Conservation (phyloP, 768 basidiomycete genomes). For the Fomitopsis pulvina region DNA sequence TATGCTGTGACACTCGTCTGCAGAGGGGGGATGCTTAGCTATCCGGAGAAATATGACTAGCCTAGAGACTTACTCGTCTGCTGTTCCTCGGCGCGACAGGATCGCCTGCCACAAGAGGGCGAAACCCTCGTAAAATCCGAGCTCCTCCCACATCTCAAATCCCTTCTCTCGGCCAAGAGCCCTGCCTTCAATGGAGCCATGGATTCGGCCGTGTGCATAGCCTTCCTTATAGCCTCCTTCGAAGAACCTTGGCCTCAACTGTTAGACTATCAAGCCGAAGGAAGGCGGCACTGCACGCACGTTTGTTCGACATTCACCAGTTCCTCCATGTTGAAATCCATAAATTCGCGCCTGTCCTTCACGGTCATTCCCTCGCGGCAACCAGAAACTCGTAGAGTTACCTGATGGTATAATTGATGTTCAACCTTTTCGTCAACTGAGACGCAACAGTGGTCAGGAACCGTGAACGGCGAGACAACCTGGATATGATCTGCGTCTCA, state of each 20-base stretch:
- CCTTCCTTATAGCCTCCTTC: slow-evolving; percentile 73
- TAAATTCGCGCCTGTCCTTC: no score
- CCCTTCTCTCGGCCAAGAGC: slow-evolving; percentile 85
- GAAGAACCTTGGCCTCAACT: slow-evolving; percentile 55
- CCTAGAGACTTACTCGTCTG: slow-evolving; percentile 41
- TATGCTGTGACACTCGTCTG: slow-evolving; percentile 58
- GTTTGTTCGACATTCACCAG: slow-evolving; percentile 26
- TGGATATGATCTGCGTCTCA: no score
- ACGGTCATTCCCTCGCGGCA: no score
- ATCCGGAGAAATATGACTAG: not conserved
- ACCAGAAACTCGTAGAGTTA: no score
- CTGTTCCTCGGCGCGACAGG: slow-evolving; percentile 31
- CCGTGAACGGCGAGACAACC: no score
- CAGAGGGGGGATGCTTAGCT: not conserved
- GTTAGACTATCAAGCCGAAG: not conserved
- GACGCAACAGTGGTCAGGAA: no score
- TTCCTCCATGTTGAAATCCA: slow-evolving; percentile 24
- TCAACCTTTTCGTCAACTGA: no score
- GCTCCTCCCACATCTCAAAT: slow-evolving; percentile 96
- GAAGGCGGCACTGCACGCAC: slow-evolving; percentile 11
- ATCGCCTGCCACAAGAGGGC: slow-evolving; percentile 64
- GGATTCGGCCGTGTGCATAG: slow-evolving; percentile 77
- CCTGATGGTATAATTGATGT: no score
- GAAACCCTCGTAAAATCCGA: slow-evolving; percentile 89
- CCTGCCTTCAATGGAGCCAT: slow-evolving; percentile 87